A percentile compares a stretch with the other conserved stretches of the same genome.
These are phyloP conservation scores for Phytophthora ohioensis DNA, from an alignment of 352 stramenopile genomes.

Conservation along the genomic window DNA sequence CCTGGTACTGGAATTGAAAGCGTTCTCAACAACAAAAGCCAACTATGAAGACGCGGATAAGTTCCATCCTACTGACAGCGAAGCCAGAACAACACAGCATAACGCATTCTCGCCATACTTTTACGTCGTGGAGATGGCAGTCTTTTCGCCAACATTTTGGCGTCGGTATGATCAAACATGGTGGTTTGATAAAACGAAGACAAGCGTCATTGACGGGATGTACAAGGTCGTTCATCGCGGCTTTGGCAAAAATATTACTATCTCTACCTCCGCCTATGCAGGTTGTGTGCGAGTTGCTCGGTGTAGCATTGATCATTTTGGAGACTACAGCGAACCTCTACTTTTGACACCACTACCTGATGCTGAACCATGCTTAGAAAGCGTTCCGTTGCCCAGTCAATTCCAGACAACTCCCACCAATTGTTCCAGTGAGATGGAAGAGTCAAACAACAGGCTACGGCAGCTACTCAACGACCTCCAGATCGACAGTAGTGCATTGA, in stretches of 20 bases:
- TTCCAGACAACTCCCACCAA: neutral
- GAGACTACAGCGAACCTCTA: slow-evolving; percentile 59
- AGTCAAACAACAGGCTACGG: slow-evolving; percentile 25
- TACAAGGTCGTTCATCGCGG: slow-evolving; percentile 67
- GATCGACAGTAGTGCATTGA: neutral
- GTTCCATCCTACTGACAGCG: neutral
- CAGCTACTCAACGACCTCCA: slow-evolving; percentile 31
- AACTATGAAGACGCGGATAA: neutral
- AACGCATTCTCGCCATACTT: slow-evolving; percentile 50
- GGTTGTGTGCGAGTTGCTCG: slow-evolving; percentile 64
- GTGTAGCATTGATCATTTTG: slow-evolving; percentile 62
- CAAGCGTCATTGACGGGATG: slow-evolving; percentile 66
- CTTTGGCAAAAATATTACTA: slow-evolving; percentile 43
- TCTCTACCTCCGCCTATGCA: slow-evolving; percentile 62
- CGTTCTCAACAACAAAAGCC: neutral
- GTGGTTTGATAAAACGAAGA: slow-evolving; percentile 86
- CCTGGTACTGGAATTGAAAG: slow-evolving; percentile 29
- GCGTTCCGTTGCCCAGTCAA: neutral
- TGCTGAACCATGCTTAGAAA: neutral
- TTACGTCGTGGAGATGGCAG: slow-evolving; percentile 71
- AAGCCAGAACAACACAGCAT: slow-evolving; percentile 3
- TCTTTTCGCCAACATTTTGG: slow-evolving; percentile 79
- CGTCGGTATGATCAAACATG: slow-evolving; percentile 76
- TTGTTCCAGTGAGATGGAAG: slow-evolving; percentile 19
- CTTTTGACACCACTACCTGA: slow-evolving; percentile 52